Evolutionary conservation across 108 stramenopile genomes (phyloP).

Genomic region (Nannochloropsis gaditana): DNA sequence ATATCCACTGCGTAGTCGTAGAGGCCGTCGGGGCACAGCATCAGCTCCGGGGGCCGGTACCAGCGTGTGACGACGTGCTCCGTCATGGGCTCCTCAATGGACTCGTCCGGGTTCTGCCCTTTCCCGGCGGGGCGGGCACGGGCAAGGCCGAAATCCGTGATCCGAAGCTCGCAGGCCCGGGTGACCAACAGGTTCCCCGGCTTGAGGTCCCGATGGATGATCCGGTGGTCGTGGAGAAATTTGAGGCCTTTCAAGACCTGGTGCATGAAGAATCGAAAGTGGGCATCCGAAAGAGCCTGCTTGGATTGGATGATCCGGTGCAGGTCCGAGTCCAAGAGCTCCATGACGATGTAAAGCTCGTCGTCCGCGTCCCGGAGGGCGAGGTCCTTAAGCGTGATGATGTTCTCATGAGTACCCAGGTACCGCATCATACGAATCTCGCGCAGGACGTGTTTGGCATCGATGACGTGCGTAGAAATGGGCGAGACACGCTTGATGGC

Average conservation of each 20-base stretch:
- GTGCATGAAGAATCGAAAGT: conserved; percentile 60
- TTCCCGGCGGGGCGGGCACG: conserved; percentile 50
- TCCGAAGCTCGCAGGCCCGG: conserved; percentile 59
- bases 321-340: conserved; percentile 64
- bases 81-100: conserved; percentile 60
- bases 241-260: conserved; percentile 61
- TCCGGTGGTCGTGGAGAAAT: conserved; percentile 60
- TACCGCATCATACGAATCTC: conserved; percentile 64
- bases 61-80: conserved; percentile 67
- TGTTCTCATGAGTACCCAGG: conserved; percentile 59
- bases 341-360: conserved; percentile 67
- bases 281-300: conserved; percentile 58
- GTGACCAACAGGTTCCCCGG: conserved; percentile 65
- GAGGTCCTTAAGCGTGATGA: conserved; percentile 58
- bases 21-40: conserved; percentile 60
- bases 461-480: conserved; percentile 53
- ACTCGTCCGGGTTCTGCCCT: conserved; percentile 35
- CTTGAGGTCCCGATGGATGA: conserved; percentile 69
- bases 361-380: conserved; percentile 47
- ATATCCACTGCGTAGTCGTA: conserved; percentile 64
- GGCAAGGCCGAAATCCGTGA: conserved; percentile 66
- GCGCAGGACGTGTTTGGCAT: conserved; percentile 64
- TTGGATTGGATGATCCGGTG: conserved; percentile 57
- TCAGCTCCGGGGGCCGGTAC: conserved; percentile 65
- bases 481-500: conserved; percentile 66